A percentile compares a stretch with the other conserved stretches of the same genome.
Conservation (phyloP, 192 early-diverging fungal genomes). For the Rhizophagus clarus region DNA sequence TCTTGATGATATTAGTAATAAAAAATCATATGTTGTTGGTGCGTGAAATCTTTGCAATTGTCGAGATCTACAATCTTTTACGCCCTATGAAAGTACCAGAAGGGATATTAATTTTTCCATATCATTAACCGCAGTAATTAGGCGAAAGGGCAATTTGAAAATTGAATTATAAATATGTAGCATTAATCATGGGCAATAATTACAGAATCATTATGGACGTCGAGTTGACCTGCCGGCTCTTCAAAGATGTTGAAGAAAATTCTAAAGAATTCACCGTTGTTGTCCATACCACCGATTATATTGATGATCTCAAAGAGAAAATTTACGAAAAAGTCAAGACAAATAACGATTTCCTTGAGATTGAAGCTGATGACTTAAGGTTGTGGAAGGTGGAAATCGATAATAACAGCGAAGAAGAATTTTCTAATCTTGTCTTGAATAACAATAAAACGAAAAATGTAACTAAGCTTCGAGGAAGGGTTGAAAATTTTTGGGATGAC, state of each 20-base stretch:
- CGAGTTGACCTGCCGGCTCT: background rate
- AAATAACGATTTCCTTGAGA: background rate
- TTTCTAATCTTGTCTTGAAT: background rate
- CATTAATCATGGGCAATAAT: background rate
- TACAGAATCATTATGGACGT: background rate
- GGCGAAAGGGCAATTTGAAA: background rate
- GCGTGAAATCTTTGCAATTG: too few species aligned
- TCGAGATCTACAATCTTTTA: too few species aligned
- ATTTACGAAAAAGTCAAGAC: background rate
- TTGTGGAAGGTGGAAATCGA: background rate
- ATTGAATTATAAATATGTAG: background rate
- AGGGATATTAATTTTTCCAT: too few species aligned
- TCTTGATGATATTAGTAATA: too few species aligned
- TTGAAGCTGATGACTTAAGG: background rate
- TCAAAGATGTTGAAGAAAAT: background rate
- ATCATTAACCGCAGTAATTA: too few species aligned
- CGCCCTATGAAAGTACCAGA: too few species aligned
- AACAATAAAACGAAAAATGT: background rate
- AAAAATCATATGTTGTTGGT: too few species aligned
- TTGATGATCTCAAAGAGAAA: background rate
- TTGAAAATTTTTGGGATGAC: background rate
- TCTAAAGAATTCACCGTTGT: background rate
- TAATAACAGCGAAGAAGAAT: background rate
- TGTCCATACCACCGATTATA: background rate
- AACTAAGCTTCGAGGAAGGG: background rate